phyloP scores from a whole-genome alignment of 495 filamentous ascomycete species.

The Glarea lozoyensis region DNA sequence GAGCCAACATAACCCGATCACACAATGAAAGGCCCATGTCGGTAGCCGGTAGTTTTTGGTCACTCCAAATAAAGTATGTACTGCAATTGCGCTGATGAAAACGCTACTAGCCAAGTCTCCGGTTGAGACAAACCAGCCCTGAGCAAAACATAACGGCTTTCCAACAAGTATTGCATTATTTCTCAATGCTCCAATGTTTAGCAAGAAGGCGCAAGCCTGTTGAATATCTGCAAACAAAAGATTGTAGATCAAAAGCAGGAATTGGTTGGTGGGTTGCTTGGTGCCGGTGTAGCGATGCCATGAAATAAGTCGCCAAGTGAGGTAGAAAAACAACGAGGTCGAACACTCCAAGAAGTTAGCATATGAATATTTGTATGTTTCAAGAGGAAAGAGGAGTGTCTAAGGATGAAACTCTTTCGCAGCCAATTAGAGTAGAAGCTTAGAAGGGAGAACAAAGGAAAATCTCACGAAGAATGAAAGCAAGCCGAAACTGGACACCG shows the following conservation, averaged over 20 bases:
- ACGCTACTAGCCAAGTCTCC: constrained; percentile 63
- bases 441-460: too few relatives aligned
- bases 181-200: constrained; percentile 53
- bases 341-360: too few relatives aligned
- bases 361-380: too few relatives aligned
- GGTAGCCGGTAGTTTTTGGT: constrained; percentile 49
- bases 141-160: constrained; percentile 52
- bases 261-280: constrained; percentile 47
- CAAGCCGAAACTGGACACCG: constrained; percentile 47
- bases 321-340: constrained; percentile 39
- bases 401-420: too few relatives aligned
- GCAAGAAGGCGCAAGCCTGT: constrained; percentile 57
- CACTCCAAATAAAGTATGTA: constrained; percentile 60
- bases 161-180: constrained; percentile 46
- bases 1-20: constrained; percentile 45
- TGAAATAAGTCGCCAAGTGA: constrained; percentile 47
- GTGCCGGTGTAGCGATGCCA: constrained; percentile 32
- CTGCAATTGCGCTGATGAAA: constrained; percentile 60
- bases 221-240: constrained; percentile 66
- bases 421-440: too few relatives aligned
- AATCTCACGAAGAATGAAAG: constrained; percentile 53
- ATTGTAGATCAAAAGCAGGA: constrained; percentile 65
- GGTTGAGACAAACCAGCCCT: constrained; percentile 62
- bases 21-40: constrained; percentile 39
- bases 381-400: too few relatives aligned